Evolutionary conservation across 306 rosid species (phyloP).

Genomic region (Rosa multiflora): DNA sequence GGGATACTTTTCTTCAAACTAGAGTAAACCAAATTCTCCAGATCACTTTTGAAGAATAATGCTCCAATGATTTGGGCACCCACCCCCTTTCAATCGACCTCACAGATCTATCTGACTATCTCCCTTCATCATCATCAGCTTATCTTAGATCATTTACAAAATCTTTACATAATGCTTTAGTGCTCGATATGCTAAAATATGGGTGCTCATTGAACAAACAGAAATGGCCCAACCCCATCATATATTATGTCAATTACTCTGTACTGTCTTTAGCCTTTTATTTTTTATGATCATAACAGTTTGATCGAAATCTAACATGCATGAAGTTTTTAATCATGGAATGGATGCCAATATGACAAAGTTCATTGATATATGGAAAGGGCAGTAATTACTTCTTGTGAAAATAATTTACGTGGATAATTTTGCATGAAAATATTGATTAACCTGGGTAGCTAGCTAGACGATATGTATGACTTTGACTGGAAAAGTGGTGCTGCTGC

Average conservation of each 20-base stretch:
- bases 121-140: conserved; percentile 22
- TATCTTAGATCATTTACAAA: not conserved
- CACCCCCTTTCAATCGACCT: conserved; percentile 41
- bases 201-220: conserved; percentile 34
- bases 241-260: conserved; percentile 28
- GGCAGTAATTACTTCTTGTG: not conserved
- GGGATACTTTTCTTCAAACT: conserved; percentile 67
- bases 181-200: conserved; percentile 23
- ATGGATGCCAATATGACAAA: conserved; percentile 26
- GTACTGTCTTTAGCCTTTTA: conserved; percentile 38
- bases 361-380: conserved; percentile 23
- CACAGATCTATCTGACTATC: conserved; percentile 3
- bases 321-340: conserved; percentile 47
- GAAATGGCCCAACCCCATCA: conserved; percentile 45
- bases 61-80: conserved; percentile 67
- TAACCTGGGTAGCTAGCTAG: conserved; percentile 6
- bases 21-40: conserved; percentile 42
- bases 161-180: conserved; percentile 12
- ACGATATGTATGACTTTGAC: conserved; percentile 38
- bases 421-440: conserved; percentile 24
- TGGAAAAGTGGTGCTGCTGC: conserved; percentile 16
- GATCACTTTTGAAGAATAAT: conserved; percentile 40
- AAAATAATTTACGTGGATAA: not conserved
- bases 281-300: conserved; percentile 38
- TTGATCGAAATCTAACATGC: conserved; percentile 21